A percentile compares a stretch with the other conserved stretches of the same genome.
Evolutionary conservation across 306 rosid species (phyloP).

Genomic region (Cucurbita maxima): DNA sequence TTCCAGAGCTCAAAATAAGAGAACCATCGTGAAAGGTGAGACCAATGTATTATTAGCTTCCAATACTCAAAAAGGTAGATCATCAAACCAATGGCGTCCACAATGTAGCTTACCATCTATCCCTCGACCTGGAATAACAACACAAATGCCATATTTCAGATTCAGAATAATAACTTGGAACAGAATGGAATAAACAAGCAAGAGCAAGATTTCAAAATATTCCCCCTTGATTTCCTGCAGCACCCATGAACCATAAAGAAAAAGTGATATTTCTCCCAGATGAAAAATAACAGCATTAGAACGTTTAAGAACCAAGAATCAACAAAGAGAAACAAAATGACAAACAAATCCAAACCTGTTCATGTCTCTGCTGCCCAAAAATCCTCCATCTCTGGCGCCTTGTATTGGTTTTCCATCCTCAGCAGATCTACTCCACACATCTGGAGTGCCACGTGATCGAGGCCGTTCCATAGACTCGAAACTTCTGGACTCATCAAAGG

Average conservation of each 20-base stretch:
- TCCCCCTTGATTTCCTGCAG: neutral
- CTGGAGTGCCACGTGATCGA: constrained; percentile 64
- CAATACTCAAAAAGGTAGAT: constrained; percentile 21
- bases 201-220: neutral
- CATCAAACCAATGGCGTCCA: constrained; percentile 10
- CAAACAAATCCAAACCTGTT: constrained; percentile 43
- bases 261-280: neutral
- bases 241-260: neutral
- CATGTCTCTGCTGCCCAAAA: constrained; percentile 50
- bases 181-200: neutral
- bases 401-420: constrained; percentile 67
- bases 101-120: constrained; percentile 32
- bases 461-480: constrained; percentile 56
- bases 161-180: neutral
- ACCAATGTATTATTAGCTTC: constrained; percentile 34
- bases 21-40: constrained; percentile 10
- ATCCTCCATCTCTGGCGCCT: constrained; percentile 64
- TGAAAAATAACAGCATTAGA: neutral
- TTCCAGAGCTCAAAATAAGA: constrained; percentile 20
- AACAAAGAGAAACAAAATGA: neutral
- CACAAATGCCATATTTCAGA: neutral
- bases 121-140: constrained; percentile 31
- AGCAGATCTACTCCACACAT: constrained; percentile 44
- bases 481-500: constrained; percentile 64
- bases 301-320: neutral